Conservation (phyloP, 768 basidiomycete genomes). For the Auricularia cornea region DNA sequence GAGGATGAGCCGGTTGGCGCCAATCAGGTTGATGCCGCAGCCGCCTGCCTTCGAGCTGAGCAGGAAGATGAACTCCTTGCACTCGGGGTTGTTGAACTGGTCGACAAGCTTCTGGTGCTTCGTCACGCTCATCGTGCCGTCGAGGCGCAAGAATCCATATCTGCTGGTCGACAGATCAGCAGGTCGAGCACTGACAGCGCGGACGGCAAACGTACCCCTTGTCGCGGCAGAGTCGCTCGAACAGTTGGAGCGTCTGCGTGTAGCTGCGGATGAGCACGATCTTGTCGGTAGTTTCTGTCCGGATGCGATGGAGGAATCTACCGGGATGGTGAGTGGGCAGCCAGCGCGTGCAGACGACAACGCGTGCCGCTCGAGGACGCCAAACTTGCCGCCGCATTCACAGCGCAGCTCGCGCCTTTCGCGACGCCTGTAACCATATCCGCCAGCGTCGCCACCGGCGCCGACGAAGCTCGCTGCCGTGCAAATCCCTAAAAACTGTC, state of each 20-base stretch:
- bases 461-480: constrained; percentile 78
- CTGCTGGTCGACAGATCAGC: constrained; percentile 30
- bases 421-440: constrained; percentile 14
- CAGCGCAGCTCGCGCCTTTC: constrained; percentile 51
- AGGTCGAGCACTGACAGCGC: constrained; percentile 1
- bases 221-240: constrained; percentile 77
- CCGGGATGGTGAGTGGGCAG: too few relatives aligned
- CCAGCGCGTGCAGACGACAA: neutral
- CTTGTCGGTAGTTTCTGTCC: constrained; percentile 78
- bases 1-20: constrained; percentile 89
- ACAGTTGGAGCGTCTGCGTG: constrained; percentile 89
- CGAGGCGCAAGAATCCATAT: constrained; percentile 86
- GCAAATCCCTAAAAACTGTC: constrained; percentile 44
- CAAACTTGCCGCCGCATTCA: constrained; percentile 86
- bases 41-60: constrained; percentile 94
- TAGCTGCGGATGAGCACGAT: constrained; percentile 76
- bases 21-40: constrained; percentile 95
- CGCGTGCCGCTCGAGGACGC: constrained; percentile 80
- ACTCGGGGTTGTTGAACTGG: constrained; percentile 87
- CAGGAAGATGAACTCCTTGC: constrained; percentile 90
- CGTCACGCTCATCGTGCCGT: constrained; percentile 85
- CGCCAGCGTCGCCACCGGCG: constrained; percentile 23
- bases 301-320: constrained; percentile 83
- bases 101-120: constrained; percentile 95
- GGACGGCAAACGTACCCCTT: constrained; percentile 53